Percentiles rank a stretch among this genome's conserved stretches.
Conservation (phyloP, 2,329 filamentous ascomycete species). For the Sclerotinia spermophila region DNA sequence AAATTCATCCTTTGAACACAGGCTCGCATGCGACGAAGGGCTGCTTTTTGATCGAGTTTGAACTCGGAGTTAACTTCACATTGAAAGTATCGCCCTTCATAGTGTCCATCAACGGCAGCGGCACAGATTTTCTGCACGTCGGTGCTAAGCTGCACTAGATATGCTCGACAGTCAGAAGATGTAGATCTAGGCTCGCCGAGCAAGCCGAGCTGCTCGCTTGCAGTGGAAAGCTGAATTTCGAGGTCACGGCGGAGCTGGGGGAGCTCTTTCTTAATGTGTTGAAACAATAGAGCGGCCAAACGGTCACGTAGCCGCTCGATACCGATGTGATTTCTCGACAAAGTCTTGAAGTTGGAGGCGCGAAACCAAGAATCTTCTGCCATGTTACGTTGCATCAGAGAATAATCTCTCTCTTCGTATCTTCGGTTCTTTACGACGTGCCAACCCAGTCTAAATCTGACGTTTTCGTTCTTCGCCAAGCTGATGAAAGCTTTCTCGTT, state of each 20-base stretch:
- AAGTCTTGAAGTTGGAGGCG: conserved; percentile 31
- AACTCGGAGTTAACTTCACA: conserved; percentile 20
- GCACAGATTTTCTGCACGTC: conserved; percentile 35
- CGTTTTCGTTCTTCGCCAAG: conserved; percentile 42
- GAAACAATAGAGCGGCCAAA: conserved; percentile 32
- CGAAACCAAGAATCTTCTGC: conserved; percentile 30
- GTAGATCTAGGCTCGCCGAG: conserved; percentile 25
- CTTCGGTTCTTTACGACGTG: conserved; percentile 46
- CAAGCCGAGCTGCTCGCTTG: conserved; percentile 14
- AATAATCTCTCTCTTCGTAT: conserved; percentile 39
- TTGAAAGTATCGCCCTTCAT: conserved; percentile 36
- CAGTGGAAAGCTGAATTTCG: conserved; percentile 18
- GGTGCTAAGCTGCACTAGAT: conserved; percentile 33
- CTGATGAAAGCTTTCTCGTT: conserved; percentile 38
- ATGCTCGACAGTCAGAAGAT: conserved; percentile 27
- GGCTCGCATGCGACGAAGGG: conserved; percentile 32
- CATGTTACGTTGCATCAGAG: conserved; percentile 28
- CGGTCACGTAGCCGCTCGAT: conserved; percentile 31
- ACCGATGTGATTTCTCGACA: conserved; percentile 29
- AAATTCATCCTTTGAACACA: conserved; percentile 35
- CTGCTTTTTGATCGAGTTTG: conserved; percentile 19
- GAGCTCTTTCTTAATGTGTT: conserved; percentile 37
- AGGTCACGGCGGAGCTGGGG: conserved; percentile 30
- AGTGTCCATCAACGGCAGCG: conserved; percentile 36
- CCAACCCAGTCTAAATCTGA: conserved; percentile 46